phyloP scores from a whole-genome alignment of 345 rosid species.

The Populus nigra region DNA sequence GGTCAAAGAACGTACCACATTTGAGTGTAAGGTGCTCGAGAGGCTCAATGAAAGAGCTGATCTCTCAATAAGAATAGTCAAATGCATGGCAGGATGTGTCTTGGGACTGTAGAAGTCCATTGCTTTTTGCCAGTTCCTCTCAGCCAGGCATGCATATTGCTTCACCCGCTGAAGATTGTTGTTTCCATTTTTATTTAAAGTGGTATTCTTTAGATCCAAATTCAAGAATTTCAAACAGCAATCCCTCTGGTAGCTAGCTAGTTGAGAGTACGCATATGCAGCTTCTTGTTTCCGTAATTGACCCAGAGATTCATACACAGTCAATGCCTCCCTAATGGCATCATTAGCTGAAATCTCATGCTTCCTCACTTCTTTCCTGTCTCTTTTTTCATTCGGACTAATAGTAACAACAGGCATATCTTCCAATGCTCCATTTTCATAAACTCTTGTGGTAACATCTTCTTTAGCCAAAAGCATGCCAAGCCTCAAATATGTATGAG shows the following conservation, averaged over 20 bases:
- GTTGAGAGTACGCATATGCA: conserved; percentile 79
- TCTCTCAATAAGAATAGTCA: conserved; percentile 67
- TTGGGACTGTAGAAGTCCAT: conserved; percentile 68
- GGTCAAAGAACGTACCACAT: conserved; percentile 43
- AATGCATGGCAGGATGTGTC: conserved; percentile 72
- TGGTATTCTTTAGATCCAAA: conserved; percentile 38
- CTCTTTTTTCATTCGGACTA: conserved; percentile 27
- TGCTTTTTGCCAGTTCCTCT: conserved; percentile 82
- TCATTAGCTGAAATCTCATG: conserved; percentile 80
- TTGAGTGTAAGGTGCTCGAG: conserved; percentile 50
- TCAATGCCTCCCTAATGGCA: conserved; percentile 84
- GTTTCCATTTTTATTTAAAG: conserved; percentile 45
- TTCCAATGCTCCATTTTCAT: conserved; percentile 43
- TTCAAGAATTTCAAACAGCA: conserved; percentile 65
- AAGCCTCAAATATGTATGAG: conserved; percentile 79
- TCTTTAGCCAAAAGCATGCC: conserved; percentile 88
- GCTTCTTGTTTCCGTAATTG: conserved; percentile 81
- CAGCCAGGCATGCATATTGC: conserved; percentile 83
- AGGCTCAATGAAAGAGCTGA: conserved; percentile 60
- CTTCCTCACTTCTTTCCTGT: conserved; percentile 45
- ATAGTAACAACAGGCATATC: conserved; percentile 19
- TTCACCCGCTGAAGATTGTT: conserved; percentile 56
- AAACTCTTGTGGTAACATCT: conserved; percentile 53
- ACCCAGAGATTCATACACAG: conserved; percentile 75
- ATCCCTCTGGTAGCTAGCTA: conserved; percentile 83